These are phyloP conservation scores for Fusarium neocosmosporiellum DNA, from an alignment of 2,329 filamentous ascomycete genomes.

Conservation along the genomic window DNA sequence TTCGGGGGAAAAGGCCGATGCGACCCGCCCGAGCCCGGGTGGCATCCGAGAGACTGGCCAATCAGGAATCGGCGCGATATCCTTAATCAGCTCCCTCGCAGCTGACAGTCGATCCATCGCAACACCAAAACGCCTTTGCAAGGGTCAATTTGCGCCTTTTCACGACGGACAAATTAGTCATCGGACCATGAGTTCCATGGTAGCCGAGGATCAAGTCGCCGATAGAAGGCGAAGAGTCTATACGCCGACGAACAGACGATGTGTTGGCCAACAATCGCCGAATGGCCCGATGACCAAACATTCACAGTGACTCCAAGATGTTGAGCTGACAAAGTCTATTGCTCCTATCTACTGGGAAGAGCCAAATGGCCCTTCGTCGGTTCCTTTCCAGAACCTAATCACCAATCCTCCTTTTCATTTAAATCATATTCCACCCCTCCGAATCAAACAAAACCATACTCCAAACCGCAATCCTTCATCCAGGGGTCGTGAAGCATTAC, in stretches of 20 bases:
- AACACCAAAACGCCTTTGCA: constrained; percentile 12
- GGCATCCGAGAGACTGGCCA: constrained; percentile 27
- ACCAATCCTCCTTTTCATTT: constrained; percentile 42
- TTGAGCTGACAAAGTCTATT: constrained; percentile 37
- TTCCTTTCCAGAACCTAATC: constrained; percentile 33
- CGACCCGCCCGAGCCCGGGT: constrained; percentile 40
- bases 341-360: constrained; percentile 40
- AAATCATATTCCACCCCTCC: constrained; percentile 42
- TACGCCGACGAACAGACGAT: neutral
- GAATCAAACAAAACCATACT: constrained; percentile 46
- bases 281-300: neutral
- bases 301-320: neutral
- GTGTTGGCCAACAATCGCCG: neutral
- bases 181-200: constrained; percentile 19
- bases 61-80: constrained; percentile 30
- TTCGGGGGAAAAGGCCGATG: constrained; percentile 44
- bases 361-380: constrained; percentile 36
- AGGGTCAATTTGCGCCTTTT: constrained; percentile 11
- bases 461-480: constrained; percentile 46
- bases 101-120: constrained; percentile 5
- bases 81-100: constrained; percentile 36
- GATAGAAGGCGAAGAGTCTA: neutral
- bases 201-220: constrained; percentile 1
- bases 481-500: constrained; percentile 4
- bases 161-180: constrained; percentile 24